These are phyloP conservation scores for Wickerhamiella vanderwaltii DNA, from an alignment of 805 yeast species.

Conservation along the genomic window DNA sequence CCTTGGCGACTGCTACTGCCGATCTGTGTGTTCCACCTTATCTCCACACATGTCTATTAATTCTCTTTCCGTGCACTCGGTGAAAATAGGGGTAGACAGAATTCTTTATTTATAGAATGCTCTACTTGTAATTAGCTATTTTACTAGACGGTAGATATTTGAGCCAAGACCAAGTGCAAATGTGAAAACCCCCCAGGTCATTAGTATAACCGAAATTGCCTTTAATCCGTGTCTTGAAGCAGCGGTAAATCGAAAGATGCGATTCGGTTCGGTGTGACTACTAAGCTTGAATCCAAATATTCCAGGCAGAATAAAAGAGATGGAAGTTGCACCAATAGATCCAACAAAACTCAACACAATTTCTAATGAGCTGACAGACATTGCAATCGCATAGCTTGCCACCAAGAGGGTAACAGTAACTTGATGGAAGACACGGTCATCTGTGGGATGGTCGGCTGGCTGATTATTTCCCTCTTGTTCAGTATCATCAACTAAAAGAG, in stretches of 20 bases:
- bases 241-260: constrained; percentile 12
- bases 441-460: background rate
- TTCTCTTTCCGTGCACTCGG: too few relatives aligned
- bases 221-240: constrained; percentile 17
- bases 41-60: too few relatives aligned
- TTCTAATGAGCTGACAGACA: constrained; percentile 60
- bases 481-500: constrained; percentile 11
- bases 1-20: too few relatives aligned
- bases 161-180: constrained; percentile 52
- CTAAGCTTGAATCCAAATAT: constrained; percentile 60
- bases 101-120: background rate
- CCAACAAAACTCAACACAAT: constrained; percentile 79
- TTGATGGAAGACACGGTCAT: background rate
- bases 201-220: constrained; percentile 41
- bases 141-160: constrained; percentile 19
- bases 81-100: background rate
- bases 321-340: constrained; percentile 85
- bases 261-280: constrained; percentile 9
- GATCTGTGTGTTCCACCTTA: too few relatives aligned
- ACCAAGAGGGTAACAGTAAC: constrained; percentile 37
- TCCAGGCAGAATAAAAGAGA: constrained; percentile 84
- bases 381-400: constrained; percentile 50
- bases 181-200: constrained; percentile 57
- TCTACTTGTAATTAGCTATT: background rate
- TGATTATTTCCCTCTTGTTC: background rate